These are phyloP conservation scores for Ustilago crameri DNA, from an alignment of 1,284 basidiomycete species.

Conservation along the genomic window DNA sequence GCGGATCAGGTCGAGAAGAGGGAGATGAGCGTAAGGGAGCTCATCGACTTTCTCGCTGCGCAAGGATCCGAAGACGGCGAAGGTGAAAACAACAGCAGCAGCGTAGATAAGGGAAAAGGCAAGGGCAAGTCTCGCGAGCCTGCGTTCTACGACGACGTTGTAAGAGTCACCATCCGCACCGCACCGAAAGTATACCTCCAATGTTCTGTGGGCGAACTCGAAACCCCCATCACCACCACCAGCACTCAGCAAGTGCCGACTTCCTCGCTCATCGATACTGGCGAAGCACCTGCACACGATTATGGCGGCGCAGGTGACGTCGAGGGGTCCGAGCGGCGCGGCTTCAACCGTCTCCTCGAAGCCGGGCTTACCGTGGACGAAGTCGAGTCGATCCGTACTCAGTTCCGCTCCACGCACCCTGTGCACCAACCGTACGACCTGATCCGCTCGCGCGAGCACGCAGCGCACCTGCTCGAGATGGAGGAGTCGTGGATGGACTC, in stretches of 20 bases:
- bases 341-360: conserved; percentile 41
- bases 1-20: conserved; percentile 10
- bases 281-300: background rate
- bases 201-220: conserved; percentile 41
- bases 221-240: conserved; percentile 2
- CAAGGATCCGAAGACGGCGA: background rate
- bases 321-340: conserved; percentile 1
- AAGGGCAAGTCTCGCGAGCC: conserved; percentile 38
- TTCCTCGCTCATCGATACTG: background rate
- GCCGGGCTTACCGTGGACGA: conserved; percentile 31
- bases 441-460: conserved; percentile 25
- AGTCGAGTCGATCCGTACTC: conserved; percentile 29
- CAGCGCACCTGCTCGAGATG: conserved; percentile 34
- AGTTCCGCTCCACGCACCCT: conserved; percentile 32
- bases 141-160: conserved; percentile 8
- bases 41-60: conserved; percentile 14
- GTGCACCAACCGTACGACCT: conserved; percentile 23
- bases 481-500: conserved; percentile 52
- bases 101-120: background rate
- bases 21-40: conserved; percentile 20
- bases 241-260: background rate
- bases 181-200: conserved; percentile 42
- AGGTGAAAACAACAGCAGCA: background rate
- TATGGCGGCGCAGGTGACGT: background rate
- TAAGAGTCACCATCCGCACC: conserved; percentile 28